phyloP scores from a whole-genome alignment of 2,329 filamentous ascomycete species.

The Biscogniauxia marginata region DNA sequence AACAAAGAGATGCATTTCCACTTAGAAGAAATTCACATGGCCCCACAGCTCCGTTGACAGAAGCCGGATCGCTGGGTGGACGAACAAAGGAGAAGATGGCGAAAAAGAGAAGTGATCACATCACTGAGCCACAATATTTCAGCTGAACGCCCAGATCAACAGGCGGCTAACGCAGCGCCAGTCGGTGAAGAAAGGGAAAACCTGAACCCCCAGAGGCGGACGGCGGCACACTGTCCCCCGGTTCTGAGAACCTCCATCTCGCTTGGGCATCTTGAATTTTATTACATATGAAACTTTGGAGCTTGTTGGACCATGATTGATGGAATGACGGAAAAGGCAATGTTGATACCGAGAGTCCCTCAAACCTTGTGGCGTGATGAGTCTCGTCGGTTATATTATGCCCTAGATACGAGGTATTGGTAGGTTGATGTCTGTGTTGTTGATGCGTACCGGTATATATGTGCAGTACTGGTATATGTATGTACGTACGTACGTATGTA shows the following conservation, averaged over 20 bases:
- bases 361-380: background rate
- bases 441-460: too few species aligned
- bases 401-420: background rate
- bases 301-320: background rate
- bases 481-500: background rate
- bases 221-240: too few species aligned
- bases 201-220: too few species aligned
- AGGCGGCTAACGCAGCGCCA: slow-evolving; percentile 3
- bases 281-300: background rate
- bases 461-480: background rate
- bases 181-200: background rate
- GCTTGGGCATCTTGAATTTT: background rate
- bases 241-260: background rate
- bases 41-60: slow-evolving; percentile 1
- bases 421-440: too few species aligned
- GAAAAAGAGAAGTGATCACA: background rate
- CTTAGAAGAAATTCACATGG: background rate
- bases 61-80: background rate
- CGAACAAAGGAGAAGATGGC: slow-evolving; percentile 3
- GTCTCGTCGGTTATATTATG: background rate
- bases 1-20: background rate
- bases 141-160: slow-evolving; percentile 13
- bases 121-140: slow-evolving; percentile 9
- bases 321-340: background rate
- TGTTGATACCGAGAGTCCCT: background rate